A percentile compares a stretch with the other conserved stretches of the same genome.
phyloP scores from a whole-genome alignment of 208 protist species.

The Acanthamoeba sp. region DNA sequence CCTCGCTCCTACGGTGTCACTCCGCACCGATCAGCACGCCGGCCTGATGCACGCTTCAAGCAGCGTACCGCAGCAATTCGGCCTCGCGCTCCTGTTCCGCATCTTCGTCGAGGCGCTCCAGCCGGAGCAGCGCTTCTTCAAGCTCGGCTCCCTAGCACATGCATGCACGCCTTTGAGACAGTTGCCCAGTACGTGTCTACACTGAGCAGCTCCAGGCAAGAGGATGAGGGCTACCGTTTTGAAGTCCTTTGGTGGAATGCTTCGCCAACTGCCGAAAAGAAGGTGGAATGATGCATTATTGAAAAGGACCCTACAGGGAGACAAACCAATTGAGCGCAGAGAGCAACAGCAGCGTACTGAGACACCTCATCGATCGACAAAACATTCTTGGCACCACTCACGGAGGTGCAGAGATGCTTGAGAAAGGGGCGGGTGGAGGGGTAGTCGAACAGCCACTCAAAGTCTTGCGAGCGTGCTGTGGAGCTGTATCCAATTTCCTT shows the following conservation, averaged over 20 bases:
- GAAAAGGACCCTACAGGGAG: no score
- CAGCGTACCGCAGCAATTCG: neutral
- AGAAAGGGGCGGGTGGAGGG: conserved; percentile 25
- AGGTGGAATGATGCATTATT: no score
- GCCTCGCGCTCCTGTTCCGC: neutral
- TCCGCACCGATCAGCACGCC: neutral
- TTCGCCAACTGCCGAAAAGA: neutral
- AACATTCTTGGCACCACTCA: neutral
- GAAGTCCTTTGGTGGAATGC: conserved; percentile 4
- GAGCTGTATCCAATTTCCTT: neutral
- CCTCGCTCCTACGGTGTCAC: neutral
- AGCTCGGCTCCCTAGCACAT: neutral
- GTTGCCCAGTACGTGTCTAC: neutral
- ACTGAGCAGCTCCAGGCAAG: neutral
- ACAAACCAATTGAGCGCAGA: neutral
- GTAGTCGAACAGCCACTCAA: conserved; percentile 42
- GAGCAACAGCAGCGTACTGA: neutral
- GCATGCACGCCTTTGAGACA: no score
- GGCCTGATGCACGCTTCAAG: no score
- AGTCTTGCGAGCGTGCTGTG: neutral
- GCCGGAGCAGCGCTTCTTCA: neutral
- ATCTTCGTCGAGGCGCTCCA: neutral
- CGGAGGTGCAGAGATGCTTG: neutral
- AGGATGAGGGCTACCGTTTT: neutral
- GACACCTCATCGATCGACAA: neutral